Percentiles rank a stretch among this genome's conserved stretches.
These are phyloP conservation scores for Suillus weaverae DNA, from an alignment of 768 basidiomycete species.

Conservation along the genomic window DNA sequence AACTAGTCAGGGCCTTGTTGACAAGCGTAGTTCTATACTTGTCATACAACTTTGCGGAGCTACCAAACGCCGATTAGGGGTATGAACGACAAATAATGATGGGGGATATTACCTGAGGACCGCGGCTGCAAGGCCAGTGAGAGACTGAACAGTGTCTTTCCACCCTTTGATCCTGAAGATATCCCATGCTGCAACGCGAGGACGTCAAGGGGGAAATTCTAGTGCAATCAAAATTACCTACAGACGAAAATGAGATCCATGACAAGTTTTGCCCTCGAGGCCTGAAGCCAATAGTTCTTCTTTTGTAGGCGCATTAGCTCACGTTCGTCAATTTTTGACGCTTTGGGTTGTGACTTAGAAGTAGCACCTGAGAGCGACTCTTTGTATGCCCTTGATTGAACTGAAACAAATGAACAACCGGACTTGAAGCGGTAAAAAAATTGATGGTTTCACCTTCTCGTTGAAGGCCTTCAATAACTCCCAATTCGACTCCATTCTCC, in stretches of 20 bases:
- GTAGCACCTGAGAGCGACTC: constrained; percentile 75
- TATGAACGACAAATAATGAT: neutral
- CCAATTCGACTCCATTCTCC: constrained; percentile 79
- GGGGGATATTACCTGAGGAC: constrained; percentile 60
- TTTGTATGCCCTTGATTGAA: constrained; percentile 68
- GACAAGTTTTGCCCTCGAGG: constrained; percentile 66
- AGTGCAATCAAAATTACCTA: constrained; percentile 40
- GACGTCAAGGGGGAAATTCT: constrained; percentile 2
- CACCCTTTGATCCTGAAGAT: constrained; percentile 70
- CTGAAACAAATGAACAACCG: constrained; percentile 36
- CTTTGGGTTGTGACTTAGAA: constrained; percentile 63
- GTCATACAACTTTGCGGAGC: constrained; percentile 74
- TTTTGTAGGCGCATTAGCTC: constrained; percentile 66
- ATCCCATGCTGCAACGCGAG: constrained; percentile 61
- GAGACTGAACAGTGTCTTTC: constrained; percentile 58
- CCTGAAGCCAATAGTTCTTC: constrained; percentile 76
- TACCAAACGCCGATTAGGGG: constrained; percentile 30
- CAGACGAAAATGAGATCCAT: constrained; percentile 91
- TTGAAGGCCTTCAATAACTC: constrained; percentile 63
- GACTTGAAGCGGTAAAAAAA: neutral
- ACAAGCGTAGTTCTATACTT: constrained; percentile 63
- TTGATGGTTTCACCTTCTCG: constrained; percentile 50
- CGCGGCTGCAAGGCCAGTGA: constrained; percentile 68
- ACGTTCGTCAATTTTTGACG: constrained; percentile 61
- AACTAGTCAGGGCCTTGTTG: constrained; percentile 40